Conservation (phyloP, 306 rosid genomes). For the Elaeagnus macrophylla region DNA sequence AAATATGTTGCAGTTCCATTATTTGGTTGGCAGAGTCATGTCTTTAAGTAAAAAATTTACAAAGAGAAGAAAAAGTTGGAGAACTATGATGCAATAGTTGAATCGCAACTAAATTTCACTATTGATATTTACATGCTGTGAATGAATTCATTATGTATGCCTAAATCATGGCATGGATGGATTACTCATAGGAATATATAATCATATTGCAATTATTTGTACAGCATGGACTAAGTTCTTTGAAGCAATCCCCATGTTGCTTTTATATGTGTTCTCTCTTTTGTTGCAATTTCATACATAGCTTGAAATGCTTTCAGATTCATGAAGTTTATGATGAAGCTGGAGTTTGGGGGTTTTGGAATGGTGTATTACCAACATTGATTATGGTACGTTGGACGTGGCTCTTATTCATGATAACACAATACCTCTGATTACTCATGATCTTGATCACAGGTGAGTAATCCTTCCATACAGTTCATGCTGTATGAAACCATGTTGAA, state of each 20-base stretch:
- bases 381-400: constrained; percentile 69
- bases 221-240: too few relatives aligned
- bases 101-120: too few relatives aligned
- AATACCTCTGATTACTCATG: constrained; percentile 31
- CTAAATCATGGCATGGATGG: too few relatives aligned
- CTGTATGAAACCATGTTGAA: constrained; percentile 77
- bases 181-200: too few relatives aligned
- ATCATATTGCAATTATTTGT: too few relatives aligned
- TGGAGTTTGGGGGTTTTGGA: constrained; percentile 86
- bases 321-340: constrained; percentile 75
- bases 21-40: too few relatives aligned
- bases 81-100: too few relatives aligned
- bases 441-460: constrained; percentile 67
- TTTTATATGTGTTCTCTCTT: not conserved
- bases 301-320: constrained; percentile 35
- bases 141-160: too few relatives aligned
- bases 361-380: constrained; percentile 78
- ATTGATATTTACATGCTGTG: too few relatives aligned
- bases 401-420: constrained; percentile 19
- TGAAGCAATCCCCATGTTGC: not conserved
- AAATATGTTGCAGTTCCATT: too few relatives aligned
- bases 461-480: constrained; percentile 97
- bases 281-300: not conserved
- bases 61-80: too few relatives aligned
- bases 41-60: too few relatives aligned